A percentile compares a stretch with the other conserved stretches of the same genome.
These are phyloP conservation scores for Pinus tabuliformis DNA, from an alignment of 75 land plant genomes.

Conservation along the genomic window DNA sequence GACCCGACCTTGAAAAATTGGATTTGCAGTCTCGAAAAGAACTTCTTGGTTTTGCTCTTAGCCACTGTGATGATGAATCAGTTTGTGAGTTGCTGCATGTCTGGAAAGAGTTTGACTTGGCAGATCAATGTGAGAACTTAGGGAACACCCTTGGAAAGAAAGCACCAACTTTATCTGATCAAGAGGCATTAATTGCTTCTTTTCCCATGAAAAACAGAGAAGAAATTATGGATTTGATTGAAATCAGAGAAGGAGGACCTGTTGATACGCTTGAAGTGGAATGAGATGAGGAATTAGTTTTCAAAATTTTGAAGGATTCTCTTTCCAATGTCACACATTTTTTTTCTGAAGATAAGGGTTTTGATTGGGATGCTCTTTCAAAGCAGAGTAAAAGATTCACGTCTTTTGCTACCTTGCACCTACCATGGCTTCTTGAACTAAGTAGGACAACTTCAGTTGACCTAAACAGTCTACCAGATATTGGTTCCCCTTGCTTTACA, in stretches of 20 bases:
- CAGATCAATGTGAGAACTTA: constrained; percentile 52
- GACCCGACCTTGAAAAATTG: constrained; percentile 74
- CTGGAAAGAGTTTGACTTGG: constrained; percentile 89
- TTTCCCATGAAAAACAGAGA: constrained; percentile 18
- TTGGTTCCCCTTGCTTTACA: constrained; percentile 11
- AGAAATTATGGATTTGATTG: constrained; percentile 14
- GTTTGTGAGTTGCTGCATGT: constrained; percentile 78
- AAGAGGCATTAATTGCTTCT: constrained; percentile 31
- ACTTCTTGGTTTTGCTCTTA: constrained; percentile 86
- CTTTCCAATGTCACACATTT: constrained; percentile 45
- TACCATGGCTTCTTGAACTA: constrained; percentile 82
- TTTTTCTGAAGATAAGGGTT: constrained; percentile 21
- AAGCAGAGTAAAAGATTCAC: constrained; percentile 48
- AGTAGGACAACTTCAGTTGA: constrained; percentile 28
- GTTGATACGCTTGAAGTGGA: background rate
- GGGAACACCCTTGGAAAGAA: constrained; percentile 24
- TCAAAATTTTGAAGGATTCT: constrained; percentile 13
- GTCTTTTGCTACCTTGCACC: constrained; percentile 57
- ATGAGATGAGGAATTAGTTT: constrained; percentile 12
- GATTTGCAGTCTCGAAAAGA: constrained; percentile 69
- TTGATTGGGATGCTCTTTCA: constrained; percentile 41
- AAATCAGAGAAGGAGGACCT: background rate
- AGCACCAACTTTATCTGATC: constrained; percentile 23
- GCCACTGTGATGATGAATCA: constrained; percentile 96
- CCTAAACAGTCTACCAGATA: constrained; percentile 6